Percentiles rank a stretch among this genome's conserved stretches.
phyloP scores from a whole-genome alignment of 345 rosid species.

The Euphorbia lathyris region DNA sequence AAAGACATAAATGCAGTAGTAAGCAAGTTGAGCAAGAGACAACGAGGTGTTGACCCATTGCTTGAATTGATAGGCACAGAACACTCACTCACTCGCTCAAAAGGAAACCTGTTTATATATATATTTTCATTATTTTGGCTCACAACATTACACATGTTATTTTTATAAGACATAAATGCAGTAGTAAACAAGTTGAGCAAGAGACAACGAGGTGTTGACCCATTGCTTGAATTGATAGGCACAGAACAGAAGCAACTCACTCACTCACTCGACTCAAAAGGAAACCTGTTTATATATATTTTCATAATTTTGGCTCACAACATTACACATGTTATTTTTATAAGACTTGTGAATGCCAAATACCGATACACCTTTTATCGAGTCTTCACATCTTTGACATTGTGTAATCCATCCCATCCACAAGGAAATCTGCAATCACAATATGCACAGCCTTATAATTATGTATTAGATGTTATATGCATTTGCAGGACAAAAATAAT shows the following conservation, averaged over 20 bases:
- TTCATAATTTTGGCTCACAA: conserved; percentile 8
- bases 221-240: conserved; percentile 2
- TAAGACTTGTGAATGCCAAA: conserved; percentile 16
- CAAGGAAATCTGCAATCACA: conserved; percentile 66
- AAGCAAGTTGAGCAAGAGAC: too few species aligned
- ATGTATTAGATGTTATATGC: too few species aligned
- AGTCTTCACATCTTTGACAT: conserved; percentile 65
- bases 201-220: conserved; percentile 36
- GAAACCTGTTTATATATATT: conserved; percentile 1
- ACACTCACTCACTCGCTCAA: too few species aligned
- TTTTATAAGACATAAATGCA: too few species aligned
- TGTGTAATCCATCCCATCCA: conserved; percentile 70
- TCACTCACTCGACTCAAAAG: conserved; percentile 10
- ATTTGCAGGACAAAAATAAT: background rate
- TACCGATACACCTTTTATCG: conserved; percentile 11
- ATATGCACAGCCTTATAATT: background rate
- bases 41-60: too few species aligned
- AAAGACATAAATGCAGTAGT: too few species aligned
- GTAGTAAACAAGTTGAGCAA: conserved; percentile 1
- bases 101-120: too few species aligned
- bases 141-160: too few species aligned
- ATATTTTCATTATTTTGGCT: too few species aligned
- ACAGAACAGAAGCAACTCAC: conserved; percentile 9
- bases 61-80: too few species aligned
- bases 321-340: conserved; percentile 13